Percentiles rank a stretch among this genome's conserved stretches.
Conservation (phyloP, 2,329 filamentous ascomycete genomes). For the Sarocladiaceae sp. region DNA sequence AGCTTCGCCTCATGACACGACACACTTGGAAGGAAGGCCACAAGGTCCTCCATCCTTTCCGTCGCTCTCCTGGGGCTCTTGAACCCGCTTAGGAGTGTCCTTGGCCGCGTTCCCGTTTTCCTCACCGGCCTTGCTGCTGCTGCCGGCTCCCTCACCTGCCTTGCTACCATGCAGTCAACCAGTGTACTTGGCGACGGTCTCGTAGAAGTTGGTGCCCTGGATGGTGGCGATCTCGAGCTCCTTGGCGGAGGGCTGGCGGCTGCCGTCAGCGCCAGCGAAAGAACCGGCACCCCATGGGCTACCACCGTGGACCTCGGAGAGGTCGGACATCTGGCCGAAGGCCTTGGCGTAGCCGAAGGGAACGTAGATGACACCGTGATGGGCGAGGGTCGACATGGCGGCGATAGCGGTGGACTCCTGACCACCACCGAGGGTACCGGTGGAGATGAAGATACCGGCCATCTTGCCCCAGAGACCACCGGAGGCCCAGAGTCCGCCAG, state of each 20-base stretch:
- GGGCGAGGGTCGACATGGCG: constrained; percentile 77
- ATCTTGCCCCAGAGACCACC: constrained; percentile 84
- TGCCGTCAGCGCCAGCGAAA: constrained; percentile 75
- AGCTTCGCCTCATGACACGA: constrained; percentile 36
- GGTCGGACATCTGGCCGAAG: constrained; percentile 66
- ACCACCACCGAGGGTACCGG: constrained; percentile 79
- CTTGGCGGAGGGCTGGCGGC: constrained; percentile 68
- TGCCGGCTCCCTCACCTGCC: constrained; percentile 21
- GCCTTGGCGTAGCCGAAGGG: constrained; percentile 85
- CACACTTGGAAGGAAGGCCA: constrained; percentile 72
- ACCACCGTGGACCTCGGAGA: constrained; percentile 80
- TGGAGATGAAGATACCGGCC: constrained; percentile 86
- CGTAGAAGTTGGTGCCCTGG: constrained; percentile 85
- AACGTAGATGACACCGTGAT: constrained; percentile 97
- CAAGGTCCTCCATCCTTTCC: constrained; percentile 63
- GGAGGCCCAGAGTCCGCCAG: constrained; percentile 75
- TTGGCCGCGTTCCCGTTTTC: constrained; percentile 12
- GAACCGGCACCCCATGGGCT: constrained; percentile 92
- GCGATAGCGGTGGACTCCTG: constrained; percentile 85
- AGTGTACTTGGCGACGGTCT: constrained; percentile 65
- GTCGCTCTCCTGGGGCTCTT: constrained; percentile 32
- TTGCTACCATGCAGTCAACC: constrained; percentile 72
- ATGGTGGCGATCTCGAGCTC: constrained; percentile 76
- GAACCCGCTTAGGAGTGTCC: constrained; percentile 19
- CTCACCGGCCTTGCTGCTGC: constrained; percentile 16